Evolutionary conservation across 2,329 filamentous ascomycete species (phyloP), one percentile per base, ranked within the genome.

Genomic region (Diaporthe sp.): DNA sequence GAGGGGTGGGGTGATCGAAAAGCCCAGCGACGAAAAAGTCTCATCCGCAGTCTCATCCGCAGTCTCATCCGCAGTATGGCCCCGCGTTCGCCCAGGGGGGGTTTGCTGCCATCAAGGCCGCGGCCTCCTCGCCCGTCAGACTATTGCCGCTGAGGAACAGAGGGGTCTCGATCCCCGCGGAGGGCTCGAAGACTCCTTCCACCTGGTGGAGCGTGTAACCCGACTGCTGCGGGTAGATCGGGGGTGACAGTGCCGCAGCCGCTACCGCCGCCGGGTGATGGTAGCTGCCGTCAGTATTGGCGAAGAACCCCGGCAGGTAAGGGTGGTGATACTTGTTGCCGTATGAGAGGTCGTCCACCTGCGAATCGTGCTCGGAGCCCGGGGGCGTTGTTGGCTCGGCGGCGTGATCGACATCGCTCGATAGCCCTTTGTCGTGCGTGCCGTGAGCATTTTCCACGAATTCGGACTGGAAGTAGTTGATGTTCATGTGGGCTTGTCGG

Each of bases 131-230:
- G 9, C 51, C 31, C 12, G 68, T 34, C 39, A 74, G 13, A 10
- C 13, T 25, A 13, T 31, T 53, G 34, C 73, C 61, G 31, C 42
- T 17, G 7, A 74, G 22, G n/a, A 76, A 58, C 19, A 74, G 57
- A 25, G 77, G 62, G 3, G 71, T 44, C 13, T 76, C 39, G 19
- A 72, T 58, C 10, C 71, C 76, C 9, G 76, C 58, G 2, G 76
- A 73, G 34, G 58, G 44, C 42, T 79, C 78, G 46, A 79, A 81
- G 17, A 80, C 65, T 17, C 78, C 78, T 3, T 73, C 51, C 6
- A 80, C 76, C 57, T 79, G 74, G 4, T 76, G 73, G 1, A 80
- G 37, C 1, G 75, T 67, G 62, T 80, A 81, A 74, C 13, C 58
- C 67, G 55, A 72, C 37, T 46, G 46, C 58, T 65, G 76, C 22